phyloP scores from a whole-genome alignment of 2,329 filamentous ascomycete species.

The Colletotrichum trifolii region DNA sequence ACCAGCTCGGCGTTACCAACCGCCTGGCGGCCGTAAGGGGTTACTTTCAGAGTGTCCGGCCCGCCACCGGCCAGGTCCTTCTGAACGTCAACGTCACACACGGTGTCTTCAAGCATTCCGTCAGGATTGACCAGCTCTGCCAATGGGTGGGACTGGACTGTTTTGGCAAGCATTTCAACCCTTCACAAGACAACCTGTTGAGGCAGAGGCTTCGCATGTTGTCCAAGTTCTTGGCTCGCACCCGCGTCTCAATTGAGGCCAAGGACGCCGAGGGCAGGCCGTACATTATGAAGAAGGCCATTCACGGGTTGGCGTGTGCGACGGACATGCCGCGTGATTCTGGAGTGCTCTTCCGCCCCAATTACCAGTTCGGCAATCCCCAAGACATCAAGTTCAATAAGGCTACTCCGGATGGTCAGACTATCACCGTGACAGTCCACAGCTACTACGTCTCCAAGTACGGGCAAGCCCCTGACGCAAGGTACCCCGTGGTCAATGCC shows the following conservation, averaged over 20 bases:
- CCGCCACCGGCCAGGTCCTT: conserved; percentile 64
- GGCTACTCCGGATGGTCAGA: too few species aligned
- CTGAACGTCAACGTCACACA: conserved; percentile 67
- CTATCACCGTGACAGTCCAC: too few species aligned
- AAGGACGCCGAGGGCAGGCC: conserved; percentile 39
- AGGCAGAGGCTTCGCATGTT: conserved; percentile 43
- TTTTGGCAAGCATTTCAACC: conserved; percentile 9
- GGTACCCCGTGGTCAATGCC: conserved; percentile 72
- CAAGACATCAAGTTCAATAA: conserved; percentile 45
- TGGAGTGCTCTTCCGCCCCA: conserved; percentile 6
- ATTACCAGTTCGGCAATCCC: conserved; percentile 39
- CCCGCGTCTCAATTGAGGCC: conserved; percentile 50
- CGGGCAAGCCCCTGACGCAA: conserved; percentile 38
- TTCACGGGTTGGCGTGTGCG: conserved; percentile 42
- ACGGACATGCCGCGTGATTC: conserved; percentile 13
- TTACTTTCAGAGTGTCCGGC: conserved; percentile 66
- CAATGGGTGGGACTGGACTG: conserved; percentile 26
- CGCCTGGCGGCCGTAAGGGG: conserved; percentile 59
- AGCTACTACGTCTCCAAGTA: conserved; percentile 53
- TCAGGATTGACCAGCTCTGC: conserved; percentile 44
- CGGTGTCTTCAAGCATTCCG: conserved; percentile 59
- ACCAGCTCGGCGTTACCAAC: conserved; percentile 42
- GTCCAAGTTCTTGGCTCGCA: conserved; percentile 52
- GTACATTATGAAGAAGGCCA: conserved; percentile 38
- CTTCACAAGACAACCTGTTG: not conserved